Conservation (phyloP, 352 stramenopile genomes). For the Pythium apleroticum region DNA sequence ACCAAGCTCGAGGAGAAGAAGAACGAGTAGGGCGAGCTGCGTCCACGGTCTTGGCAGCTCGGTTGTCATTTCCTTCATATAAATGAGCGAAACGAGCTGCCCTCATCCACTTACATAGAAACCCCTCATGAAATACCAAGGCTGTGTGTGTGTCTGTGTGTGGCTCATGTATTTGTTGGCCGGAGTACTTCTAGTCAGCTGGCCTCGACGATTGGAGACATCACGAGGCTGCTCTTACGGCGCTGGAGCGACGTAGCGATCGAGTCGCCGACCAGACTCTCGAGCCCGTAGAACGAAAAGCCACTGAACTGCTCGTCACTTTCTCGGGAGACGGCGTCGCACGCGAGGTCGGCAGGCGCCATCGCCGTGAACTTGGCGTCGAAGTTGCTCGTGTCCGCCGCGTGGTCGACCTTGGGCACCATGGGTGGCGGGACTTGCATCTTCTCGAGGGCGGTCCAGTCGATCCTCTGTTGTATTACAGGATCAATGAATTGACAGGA, state of each 20-base stretch:
- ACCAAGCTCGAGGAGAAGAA: conserved; percentile 78
- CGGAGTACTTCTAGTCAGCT: no score
- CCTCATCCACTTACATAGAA: background rate
- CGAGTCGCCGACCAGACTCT: conserved; percentile 32
- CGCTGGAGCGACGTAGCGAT: conserved; percentile 25
- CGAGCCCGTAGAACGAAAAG: conserved; percentile 72
- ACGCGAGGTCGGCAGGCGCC: conserved; percentile 58
- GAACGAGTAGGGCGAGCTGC: conserved; percentile 33
- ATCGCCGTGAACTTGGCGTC: conserved; percentile 90
- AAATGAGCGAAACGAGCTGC: background rate
- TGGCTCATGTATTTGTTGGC: background rate
- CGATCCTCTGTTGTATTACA: conserved; percentile 63
- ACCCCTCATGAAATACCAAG: background rate
- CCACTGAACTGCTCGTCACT: conserved; percentile 61
- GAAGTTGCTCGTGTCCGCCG: conserved; percentile 94
- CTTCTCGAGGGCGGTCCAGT: conserved; percentile 93
- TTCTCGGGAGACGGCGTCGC: conserved; percentile 46
- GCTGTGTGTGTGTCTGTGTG: conserved; percentile 1
- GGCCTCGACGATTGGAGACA: conserved; percentile 17
- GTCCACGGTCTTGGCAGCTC: background rate
- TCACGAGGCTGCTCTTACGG: conserved; percentile 24
- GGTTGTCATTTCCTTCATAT: background rate
- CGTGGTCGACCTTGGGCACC: conserved; percentile 82
- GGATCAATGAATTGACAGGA: no score
- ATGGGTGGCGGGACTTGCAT: conserved; percentile 90